Evolutionary conservation across 83 land plant genomes (phyloP).

Genomic region (Diphasiastrum complanatum): DNA sequence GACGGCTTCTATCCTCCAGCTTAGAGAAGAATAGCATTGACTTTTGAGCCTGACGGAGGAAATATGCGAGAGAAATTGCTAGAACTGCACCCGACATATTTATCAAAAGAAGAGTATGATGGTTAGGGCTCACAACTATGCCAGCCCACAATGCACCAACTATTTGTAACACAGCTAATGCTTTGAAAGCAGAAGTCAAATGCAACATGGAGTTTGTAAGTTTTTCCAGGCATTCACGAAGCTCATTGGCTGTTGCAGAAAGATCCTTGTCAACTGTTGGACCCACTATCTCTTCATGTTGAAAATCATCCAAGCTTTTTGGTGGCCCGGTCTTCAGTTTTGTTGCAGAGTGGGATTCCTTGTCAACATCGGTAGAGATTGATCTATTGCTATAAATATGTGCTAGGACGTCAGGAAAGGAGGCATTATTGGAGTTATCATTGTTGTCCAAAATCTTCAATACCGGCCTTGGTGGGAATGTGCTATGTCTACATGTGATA

Average conservation of each 20-base stretch:
- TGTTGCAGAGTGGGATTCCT: too few relatives aligned
- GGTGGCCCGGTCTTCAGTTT: not conserved
- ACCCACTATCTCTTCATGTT: slow-evolving; percentile 38
- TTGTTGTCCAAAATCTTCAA: too few relatives aligned
- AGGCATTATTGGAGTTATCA: too few relatives aligned
- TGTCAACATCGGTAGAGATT: too few relatives aligned
- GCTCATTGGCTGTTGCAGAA: slow-evolving; percentile 30
- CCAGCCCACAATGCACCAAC: slow-evolving; percentile 17
- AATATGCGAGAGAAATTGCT: slow-evolving; percentile 13
- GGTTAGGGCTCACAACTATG: not conserved
- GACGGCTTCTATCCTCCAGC: slow-evolving; percentile 34
- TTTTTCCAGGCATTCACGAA: slow-evolving; percentile 13
- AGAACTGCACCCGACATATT: slow-evolving; percentile 13
- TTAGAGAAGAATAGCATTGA: slow-evolving; percentile 25
- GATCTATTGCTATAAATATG: too few relatives aligned
- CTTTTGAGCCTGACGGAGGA: slow-evolving; percentile 15
- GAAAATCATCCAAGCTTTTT: slow-evolving; percentile 31
- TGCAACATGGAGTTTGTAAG: slow-evolving; percentile 16
- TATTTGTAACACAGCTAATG: slow-evolving; percentile 9
- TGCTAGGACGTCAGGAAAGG: too few relatives aligned
- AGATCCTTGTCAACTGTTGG: slow-evolving; percentile 36
- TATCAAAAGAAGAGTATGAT: slow-evolving; percentile 14
- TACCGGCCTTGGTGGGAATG: too few relatives aligned
- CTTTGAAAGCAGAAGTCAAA: slow-evolving; percentile 14
- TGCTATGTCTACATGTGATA: too few relatives aligned